A percentile compares a stretch with the other conserved stretches of the same genome.
Conservation (phyloP, 1,284 basidiomycete species). For the Melampsora americana region DNA sequence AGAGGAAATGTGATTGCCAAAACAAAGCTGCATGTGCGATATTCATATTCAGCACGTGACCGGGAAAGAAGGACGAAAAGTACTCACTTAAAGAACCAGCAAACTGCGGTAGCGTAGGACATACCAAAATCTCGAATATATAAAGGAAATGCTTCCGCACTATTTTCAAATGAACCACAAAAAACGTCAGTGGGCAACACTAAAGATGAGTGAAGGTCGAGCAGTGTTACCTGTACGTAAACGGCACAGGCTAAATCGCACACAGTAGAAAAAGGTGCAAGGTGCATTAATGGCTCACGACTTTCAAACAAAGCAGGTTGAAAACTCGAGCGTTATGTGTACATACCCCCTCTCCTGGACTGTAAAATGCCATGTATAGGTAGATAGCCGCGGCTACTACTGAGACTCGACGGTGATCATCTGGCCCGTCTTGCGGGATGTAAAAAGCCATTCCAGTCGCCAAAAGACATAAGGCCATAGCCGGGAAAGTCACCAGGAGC, state of each 20-base stretch:
- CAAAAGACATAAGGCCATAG: constrained; percentile 65
- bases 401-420: constrained; percentile 68
- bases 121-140: constrained; percentile 71
- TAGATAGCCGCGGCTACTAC: constrained; percentile 52
- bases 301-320: constrained; percentile 49
- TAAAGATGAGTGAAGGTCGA: constrained; percentile 30
- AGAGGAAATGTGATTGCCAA: constrained; percentile 70
- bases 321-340: constrained; percentile 60
- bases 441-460: constrained; percentile 61
- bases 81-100: constrained; percentile 61
- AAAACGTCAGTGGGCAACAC: neutral
- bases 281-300: neutral
- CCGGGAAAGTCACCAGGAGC: constrained; percentile 66
- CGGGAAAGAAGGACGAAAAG: neutral
- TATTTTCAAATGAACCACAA: constrained; percentile 54
- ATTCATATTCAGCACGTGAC: neutral
- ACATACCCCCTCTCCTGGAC: constrained; percentile 61
- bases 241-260: constrained; percentile 76
- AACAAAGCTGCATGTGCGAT: constrained; percentile 56
- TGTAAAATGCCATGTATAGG: constrained; percentile 57
- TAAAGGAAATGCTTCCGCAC: constrained; percentile 72
- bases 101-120: constrained; percentile 64
- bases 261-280: constrained; percentile 61
- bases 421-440: constrained; percentile 80
- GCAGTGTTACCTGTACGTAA: constrained; percentile 61